Evolutionary conservation across 2,329 filamentous ascomycete genomes (phyloP), one percentile per base, ranked within the genome.

Genomic region (Trematosphaeria pertusa): DNA sequence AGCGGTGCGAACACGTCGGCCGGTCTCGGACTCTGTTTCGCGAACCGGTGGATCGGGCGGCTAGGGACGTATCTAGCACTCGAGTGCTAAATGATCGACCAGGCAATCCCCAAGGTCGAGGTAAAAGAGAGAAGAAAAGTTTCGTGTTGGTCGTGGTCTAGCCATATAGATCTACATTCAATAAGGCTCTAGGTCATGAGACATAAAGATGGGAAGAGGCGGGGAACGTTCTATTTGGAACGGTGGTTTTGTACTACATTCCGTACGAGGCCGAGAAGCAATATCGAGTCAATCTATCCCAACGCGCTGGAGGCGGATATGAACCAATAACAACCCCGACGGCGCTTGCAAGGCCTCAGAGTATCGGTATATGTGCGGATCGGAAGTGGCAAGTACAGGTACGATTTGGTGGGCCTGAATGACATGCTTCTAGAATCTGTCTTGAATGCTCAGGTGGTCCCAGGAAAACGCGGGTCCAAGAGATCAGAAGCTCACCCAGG

Each of bases 271-370:
- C 7, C 37, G 4, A 4, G 37, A 10, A 8, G 9, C 19, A 39
- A 46, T 40, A 40, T 46, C 24, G n/a, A 35, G n/a, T 31, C 31
- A 28, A 41, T 46, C 30, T 18, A 40, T 30, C 30, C 43, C 37
- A 10, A 4, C 9, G 5, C 14, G 21, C 15, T 18, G 37, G 22
- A 28, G 12, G n/a, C 12, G n/a, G 9, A 28, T 21, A 20, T 17
- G 37, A 30, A 19, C 37, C 37, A 39, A 28, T 39, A 10, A 24
- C 10, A 3, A 21, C 6, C 6, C 10, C 14, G 10, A 8, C n/a
- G 22, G 34, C 34, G 17, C 34, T 11, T 22, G 9, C 15, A 14
- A 33, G 22, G 8, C 5, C 18, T n/a, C 17, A 9, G 14, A 9
- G n/a, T 37, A 22, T 14, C 24, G 24, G 24, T 7, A 28, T 28